Percentiles rank a stretch among this genome's conserved stretches.
Conservation (phyloP, 805 yeast genomes). For the Maudiozyma barnettii region DNA sequence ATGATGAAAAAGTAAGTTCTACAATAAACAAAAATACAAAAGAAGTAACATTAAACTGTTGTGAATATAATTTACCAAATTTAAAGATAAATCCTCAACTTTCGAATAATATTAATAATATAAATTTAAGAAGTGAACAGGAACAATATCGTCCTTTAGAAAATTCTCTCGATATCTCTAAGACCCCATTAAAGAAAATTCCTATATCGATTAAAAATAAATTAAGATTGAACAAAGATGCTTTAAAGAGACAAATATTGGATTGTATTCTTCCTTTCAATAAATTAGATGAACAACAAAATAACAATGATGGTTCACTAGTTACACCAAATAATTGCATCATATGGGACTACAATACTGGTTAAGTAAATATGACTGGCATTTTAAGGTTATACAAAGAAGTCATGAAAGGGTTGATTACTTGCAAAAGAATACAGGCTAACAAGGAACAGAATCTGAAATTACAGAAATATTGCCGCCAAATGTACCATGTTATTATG, state of each 20-base stretch:
- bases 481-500: too few species aligned
- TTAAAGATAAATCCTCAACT: slow-evolving; percentile 2
- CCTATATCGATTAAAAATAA: slow-evolving; percentile 1
- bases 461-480: too few species aligned
- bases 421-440: too few species aligned
- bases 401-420: slow-evolving; percentile 6
- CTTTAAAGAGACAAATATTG: slow-evolving; percentile 1
- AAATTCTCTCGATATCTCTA: too few species aligned
- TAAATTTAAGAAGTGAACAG: neutral
- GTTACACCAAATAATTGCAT: neutral
- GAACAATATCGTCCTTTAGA: too few species aligned
- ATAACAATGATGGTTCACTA: neutral
- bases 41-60: slow-evolving; percentile 15
- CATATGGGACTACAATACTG: too few species aligned
- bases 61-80: slow-evolving; percentile 24
- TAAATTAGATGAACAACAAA: neutral
- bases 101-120: neutral
- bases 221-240: slow-evolving; percentile 2
- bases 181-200: neutral
- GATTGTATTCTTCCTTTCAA: neutral
- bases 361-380: slow-evolving; percentile 22
- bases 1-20: slow-evolving; percentile 1
- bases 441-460: too few species aligned
- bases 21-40: too few species aligned
- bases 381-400: slow-evolving; percentile 21